Evolutionary conservation across 148 eudicot species (phyloP).

Genomic region (Camellia lanceoleosa): DNA sequence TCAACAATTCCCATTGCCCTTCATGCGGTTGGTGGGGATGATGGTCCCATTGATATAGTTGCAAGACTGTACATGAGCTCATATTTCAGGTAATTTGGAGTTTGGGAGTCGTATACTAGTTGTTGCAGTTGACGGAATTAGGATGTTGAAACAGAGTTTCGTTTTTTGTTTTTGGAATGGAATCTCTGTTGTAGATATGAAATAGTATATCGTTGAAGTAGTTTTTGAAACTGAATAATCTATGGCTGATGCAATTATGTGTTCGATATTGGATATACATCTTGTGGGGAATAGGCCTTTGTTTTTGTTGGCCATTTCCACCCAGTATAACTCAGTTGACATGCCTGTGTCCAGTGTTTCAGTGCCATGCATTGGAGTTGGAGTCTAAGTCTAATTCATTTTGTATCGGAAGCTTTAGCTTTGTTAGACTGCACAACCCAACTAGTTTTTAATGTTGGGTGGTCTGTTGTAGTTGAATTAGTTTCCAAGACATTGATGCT

Average conservation of each 20-base stretch:
- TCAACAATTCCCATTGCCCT: constrained; percentile 82
- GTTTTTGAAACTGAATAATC: neutral
- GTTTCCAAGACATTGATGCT: neutral
- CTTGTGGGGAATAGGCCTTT: constrained; percentile 17
- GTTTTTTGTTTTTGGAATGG: neutral
- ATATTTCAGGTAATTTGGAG: constrained; percentile 42
- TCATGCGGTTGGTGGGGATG: constrained; percentile 82
- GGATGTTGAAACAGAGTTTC: neutral
- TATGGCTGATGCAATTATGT: neutral
- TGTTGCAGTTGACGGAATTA: neutral
- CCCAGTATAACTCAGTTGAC: neutral
- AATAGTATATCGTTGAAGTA: constrained; percentile 13
- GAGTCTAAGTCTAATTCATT: neutral
- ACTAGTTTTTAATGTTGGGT: constrained; percentile 3
- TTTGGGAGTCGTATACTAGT: neutral
- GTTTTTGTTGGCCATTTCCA: constrained; percentile 28
- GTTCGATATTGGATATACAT: constrained; percentile 12
- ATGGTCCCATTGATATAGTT: constrained; percentile 78
- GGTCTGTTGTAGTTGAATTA: neutral
- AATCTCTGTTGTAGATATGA: constrained; percentile 14
- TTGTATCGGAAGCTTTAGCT: neutral
- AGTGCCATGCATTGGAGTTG: neutral
- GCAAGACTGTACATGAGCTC: constrained; percentile 74
- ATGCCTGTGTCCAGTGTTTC: neutral
- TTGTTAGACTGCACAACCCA: constrained; percentile 14